Percentiles rank a stretch among this genome's conserved stretches.
phyloP scores from a whole-genome alignment of 116 monocot genomes.

The Phalaenopsis hybrid region DNA sequence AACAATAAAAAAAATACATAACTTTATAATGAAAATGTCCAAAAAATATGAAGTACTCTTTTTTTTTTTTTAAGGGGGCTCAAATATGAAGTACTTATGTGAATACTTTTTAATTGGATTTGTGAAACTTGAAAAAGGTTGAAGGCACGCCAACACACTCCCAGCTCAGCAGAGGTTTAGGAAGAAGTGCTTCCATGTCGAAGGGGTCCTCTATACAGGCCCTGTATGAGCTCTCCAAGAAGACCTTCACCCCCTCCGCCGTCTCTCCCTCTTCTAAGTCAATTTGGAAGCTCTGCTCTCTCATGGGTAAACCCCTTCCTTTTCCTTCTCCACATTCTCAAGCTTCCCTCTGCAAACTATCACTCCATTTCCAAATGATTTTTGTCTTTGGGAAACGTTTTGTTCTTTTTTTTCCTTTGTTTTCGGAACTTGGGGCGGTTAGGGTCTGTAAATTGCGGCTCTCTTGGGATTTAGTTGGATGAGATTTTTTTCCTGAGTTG shows the following conservation, averaged over 20 bases:
- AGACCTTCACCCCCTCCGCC: constrained; percentile 40
- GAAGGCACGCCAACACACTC: no score
- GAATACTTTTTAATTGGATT: no score
- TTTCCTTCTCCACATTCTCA: not conserved
- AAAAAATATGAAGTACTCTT: no score
- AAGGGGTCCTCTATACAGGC: constrained; percentile 55
- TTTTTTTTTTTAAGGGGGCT: no score
- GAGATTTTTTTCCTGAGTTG: not conserved
- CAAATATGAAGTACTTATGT: no score
- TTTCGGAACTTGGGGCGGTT: not conserved
- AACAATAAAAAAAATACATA: no score
- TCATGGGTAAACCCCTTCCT: constrained; percentile 49
- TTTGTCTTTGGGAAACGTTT: not conserved
- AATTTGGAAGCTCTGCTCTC: constrained; percentile 45
- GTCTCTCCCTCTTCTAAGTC: constrained; percentile 36
- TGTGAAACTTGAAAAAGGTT: no score
- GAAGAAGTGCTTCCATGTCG: constrained; percentile 24
- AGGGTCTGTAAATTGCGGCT: not conserved
- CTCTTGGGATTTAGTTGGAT: not conserved
- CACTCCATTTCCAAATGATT: not conserved
- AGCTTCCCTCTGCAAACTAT: not conserved
- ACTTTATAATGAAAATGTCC: no score
- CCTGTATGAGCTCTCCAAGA: constrained; percentile 82
- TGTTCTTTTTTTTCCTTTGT: not conserved
- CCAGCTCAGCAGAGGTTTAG: not conserved